phyloP scores from a whole-genome alignment of 108 stramenopile genomes.

The Schizochytrium sp. region DNA sequence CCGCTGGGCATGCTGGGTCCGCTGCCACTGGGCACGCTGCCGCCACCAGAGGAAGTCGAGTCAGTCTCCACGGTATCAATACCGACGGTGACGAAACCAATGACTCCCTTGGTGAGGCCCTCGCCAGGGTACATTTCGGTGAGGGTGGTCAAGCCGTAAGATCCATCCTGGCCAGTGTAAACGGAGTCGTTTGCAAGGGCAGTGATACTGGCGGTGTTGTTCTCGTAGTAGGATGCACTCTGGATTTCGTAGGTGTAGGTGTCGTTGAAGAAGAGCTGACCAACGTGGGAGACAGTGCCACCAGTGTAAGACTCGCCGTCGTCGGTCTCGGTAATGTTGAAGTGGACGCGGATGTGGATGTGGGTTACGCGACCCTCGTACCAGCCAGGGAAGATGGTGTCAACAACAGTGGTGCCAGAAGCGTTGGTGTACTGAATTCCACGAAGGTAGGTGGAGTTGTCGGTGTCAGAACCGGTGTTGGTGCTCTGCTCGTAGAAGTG shows the following conservation, averaged over 20 bases:
- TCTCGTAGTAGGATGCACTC: background rate
- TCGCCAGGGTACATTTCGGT: background rate
- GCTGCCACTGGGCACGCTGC: background rate
- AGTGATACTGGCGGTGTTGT: constrained; percentile 8
- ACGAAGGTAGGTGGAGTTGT: constrained; percentile 3
- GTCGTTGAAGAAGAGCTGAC: constrained; percentile 33
- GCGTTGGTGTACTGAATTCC: constrained; percentile 48
- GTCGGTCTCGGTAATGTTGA: constrained; percentile 11
- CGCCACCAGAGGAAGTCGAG: background rate
- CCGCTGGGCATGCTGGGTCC: background rate
- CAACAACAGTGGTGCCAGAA: background rate
- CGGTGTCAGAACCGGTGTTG: background rate
- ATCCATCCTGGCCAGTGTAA: background rate
- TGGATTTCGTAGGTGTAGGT: background rate
- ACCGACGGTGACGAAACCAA: constrained; percentile 31
- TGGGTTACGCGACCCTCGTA: constrained; percentile 46
- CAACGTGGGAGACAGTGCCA: constrained; percentile 47
- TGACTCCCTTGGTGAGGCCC: background rate
- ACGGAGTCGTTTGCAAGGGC: background rate
- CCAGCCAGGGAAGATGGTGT: constrained; percentile 51
- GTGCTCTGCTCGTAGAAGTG: constrained; percentile 24
- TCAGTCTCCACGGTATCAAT: background rate
- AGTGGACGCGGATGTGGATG: constrained; percentile 2
- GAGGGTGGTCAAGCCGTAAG: background rate
- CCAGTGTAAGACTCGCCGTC: background rate